Conservation (phyloP, 1,139 yeast species). For the Scheffersomyces cryptocercus region DNA sequence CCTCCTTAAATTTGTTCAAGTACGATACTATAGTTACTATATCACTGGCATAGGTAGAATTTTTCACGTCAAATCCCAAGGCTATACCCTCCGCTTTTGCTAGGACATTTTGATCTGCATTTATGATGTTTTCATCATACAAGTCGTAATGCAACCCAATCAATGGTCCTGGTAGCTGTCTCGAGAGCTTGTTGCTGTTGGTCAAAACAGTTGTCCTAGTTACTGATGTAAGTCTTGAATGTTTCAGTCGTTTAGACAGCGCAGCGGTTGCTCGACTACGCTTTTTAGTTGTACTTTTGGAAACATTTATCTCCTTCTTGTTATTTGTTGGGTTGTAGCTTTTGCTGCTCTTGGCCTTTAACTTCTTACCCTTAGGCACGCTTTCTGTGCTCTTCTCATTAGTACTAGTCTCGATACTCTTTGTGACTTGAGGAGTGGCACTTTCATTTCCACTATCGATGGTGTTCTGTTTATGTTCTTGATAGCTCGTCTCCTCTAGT, state of each 20-base stretch:
- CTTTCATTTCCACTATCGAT: not conserved
- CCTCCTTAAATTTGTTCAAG: slow-evolving; percentile 40
- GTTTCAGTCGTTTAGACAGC: not conserved
- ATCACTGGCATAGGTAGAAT: slow-evolving; percentile 47
- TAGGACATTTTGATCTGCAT: slow-evolving; percentile 19
- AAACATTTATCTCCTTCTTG: not conserved
- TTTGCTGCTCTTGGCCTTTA: not conserved
- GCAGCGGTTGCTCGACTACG: no score
- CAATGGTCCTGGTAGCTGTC: slow-evolving; percentile 45
- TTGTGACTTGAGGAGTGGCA: not conserved
- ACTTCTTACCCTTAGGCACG: not conserved
- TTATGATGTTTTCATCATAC: slow-evolving; percentile 39
- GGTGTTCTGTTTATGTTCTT: not conserved
- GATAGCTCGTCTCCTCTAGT: not conserved
- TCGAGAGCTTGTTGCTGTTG: slow-evolving; percentile 28
- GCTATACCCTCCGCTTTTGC: slow-evolving; percentile 20
- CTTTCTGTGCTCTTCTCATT: slow-evolving; percentile 1
- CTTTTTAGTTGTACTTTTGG: slow-evolving; percentile 2
- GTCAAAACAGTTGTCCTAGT: slow-evolving; percentile 37
- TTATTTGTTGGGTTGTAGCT: not conserved
- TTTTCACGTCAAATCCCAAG: slow-evolving; percentile 29
- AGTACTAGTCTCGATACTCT: slow-evolving; percentile 2
- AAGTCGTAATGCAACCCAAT: slow-evolving; percentile 36
- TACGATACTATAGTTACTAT: slow-evolving; percentile 44
- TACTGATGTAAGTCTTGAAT: slow-evolving; percentile 10